phyloP scores from a whole-genome alignment of 2,329 filamentous ascomycete genomes.

The Penicillium sp. region DNA sequence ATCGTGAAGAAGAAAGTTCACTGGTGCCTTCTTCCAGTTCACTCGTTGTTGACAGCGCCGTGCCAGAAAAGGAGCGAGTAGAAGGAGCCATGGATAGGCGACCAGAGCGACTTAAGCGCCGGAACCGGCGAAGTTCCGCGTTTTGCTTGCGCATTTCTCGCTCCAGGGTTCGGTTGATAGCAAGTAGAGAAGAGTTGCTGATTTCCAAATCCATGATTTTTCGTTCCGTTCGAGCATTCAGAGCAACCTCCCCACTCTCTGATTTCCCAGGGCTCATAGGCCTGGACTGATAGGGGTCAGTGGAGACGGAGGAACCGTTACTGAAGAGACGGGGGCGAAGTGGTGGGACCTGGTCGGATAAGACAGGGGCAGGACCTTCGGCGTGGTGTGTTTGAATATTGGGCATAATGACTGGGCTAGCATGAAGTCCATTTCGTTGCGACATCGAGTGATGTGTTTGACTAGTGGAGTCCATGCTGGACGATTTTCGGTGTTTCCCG shows the following conservation, averaged over 20 bases:
- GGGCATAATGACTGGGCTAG: constrained; percentile 34
- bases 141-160: constrained; percentile 89
- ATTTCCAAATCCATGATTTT: constrained; percentile 97
- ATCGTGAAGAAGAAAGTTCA: constrained; percentile 30
- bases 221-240: constrained; percentile 81
- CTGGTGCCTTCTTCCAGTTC: constrained; percentile 40
- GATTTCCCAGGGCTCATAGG: constrained; percentile 56
- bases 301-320: constrained; percentile 32
- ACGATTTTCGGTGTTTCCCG: constrained; percentile 32
- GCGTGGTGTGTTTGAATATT: constrained; percentile 11
- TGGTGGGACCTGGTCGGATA: constrained; percentile 29
- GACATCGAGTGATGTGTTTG: constrained; percentile 10
- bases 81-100: constrained; percentile 63
- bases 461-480: constrained; percentile 33
- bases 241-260: constrained; percentile 66
- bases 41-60: constrained; percentile 48
- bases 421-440: constrained; percentile 24
- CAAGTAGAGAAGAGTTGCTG: constrained; percentile 89
- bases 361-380: constrained; percentile 19
- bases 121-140: constrained; percentile 79
- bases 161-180: constrained; percentile 92
- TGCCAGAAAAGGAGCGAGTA: constrained; percentile 47
- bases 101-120: constrained; percentile 80
- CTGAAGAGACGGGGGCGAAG: constrained; percentile 35
- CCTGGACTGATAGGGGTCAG: constrained; percentile 44